Evolutionary conservation across 2,329 filamentous ascomycete genomes (phyloP).

Genomic region (Dothiorella sarmentorum): DNA sequence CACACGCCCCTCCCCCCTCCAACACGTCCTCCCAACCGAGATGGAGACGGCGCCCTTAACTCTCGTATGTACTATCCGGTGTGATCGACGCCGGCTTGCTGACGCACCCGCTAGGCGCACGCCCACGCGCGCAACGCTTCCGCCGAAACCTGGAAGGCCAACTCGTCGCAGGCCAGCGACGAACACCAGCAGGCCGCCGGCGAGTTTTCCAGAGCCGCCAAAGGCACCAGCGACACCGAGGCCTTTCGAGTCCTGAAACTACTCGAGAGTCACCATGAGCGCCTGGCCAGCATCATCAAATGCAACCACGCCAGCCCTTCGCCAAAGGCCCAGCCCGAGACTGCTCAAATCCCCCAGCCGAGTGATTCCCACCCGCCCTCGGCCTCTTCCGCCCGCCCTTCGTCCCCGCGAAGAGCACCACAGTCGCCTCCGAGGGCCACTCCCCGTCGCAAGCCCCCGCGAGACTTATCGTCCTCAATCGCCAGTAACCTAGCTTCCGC

Average conservation of each 20-base stretch:
- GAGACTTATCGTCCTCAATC: constrained; percentile 76
- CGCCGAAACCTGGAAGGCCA: constrained; percentile 62
- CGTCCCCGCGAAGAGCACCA: constrained; percentile 1
- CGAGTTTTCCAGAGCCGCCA: constrained; percentile 82
- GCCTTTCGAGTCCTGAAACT: constrained; percentile 79
- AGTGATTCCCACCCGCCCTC: constrained; percentile 2
- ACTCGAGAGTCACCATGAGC: constrained; percentile 82
- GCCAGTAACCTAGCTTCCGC: constrained; percentile 85
- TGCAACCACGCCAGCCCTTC: constrained; percentile 49
- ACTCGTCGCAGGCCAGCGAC: constrained; percentile 77
- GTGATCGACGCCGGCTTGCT: constrained; percentile 19
- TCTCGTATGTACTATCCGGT: constrained; percentile 44
- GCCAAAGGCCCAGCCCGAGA: constrained; percentile 12
- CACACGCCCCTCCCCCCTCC: background rate
- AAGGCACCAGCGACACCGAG: constrained; percentile 61
- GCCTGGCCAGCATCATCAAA: constrained; percentile 76
- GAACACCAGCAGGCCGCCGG: constrained; percentile 85
- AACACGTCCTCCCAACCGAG: background rate
- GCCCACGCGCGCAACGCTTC: constrained; percentile 79
- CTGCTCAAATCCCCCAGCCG: constrained; percentile 14
- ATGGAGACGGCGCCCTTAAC: constrained; percentile 71
- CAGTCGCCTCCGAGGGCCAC: constrained; percentile 31
- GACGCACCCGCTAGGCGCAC: constrained; percentile 60
- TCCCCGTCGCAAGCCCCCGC: constrained; percentile 50
- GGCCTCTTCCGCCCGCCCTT: background rate